Conservation (phyloP, 352 stramenopile genomes). For the Phytopythium ostracodes region DNA sequence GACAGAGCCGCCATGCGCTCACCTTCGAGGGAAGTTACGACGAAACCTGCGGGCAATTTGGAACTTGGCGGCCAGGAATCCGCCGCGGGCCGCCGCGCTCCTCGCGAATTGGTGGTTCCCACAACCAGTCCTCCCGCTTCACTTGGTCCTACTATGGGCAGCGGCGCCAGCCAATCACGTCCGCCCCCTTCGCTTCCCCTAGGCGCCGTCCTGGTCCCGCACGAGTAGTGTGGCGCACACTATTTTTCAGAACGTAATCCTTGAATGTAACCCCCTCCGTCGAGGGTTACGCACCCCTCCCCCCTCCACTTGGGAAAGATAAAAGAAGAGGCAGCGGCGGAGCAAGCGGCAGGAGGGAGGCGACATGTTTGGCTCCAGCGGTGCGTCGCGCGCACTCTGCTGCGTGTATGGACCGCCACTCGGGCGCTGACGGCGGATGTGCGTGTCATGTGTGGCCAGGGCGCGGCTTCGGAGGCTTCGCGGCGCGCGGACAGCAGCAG, state of each 20-base stretch:
- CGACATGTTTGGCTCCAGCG: conserved; percentile 34
- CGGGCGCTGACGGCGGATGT: neutral
- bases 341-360: neutral
- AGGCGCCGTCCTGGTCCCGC: neutral
- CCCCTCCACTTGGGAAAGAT: too few relatives aligned
- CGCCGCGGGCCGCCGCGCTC: conserved; percentile 15
- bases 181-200: neutral
- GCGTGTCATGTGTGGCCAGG: neutral
- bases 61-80: conserved; percentile 69
- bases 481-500: conserved; percentile 15
- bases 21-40: conserved; percentile 74
- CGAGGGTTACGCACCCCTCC: too few relatives aligned
- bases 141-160: conserved; percentile 58
- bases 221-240: conserved; percentile 7
- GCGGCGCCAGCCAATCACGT: conserved; percentile 41
- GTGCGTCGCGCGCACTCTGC: conserved; percentile 14
- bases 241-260: neutral
- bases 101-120: conserved; percentile 77
- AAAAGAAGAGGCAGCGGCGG: neutral
- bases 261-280: too few relatives aligned
- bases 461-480: conserved; percentile 2
- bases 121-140: conserved; percentile 55
- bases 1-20: conserved; percentile 15
- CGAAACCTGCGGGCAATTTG: conserved; percentile 89
- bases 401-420: neutral